These are phyloP conservation scores for Tubosaeta brunneosetosa DNA, from an alignment of 768 basidiomycete genomes.

Conservation along the genomic window DNA sequence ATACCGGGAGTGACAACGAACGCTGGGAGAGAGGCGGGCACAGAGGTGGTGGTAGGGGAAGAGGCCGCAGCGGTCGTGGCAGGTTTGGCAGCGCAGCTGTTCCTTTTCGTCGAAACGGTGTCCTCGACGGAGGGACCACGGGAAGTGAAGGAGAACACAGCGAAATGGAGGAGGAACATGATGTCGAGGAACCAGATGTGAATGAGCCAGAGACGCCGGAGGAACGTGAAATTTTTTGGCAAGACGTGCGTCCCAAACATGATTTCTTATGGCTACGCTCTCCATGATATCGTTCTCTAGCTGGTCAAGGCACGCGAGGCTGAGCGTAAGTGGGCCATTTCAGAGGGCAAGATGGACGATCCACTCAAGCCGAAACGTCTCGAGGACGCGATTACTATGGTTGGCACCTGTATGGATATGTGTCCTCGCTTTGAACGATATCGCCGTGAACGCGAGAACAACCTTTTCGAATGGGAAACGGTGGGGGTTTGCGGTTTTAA, in stretches of 20 bases:
- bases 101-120: conserved; percentile 28
- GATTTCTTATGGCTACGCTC: conserved; percentile 10
- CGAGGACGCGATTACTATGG: conserved; percentile 88
- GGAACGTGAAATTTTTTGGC: conserved; percentile 65
- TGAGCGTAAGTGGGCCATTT: conserved; percentile 70
- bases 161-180: conserved; percentile 31
- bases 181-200: conserved; percentile 35
- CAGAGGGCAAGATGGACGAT: conserved; percentile 84
- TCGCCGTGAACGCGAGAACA: conserved; percentile 83
- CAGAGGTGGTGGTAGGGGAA: conserved; percentile 47
- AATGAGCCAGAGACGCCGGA: conserved; percentile 54
- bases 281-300: conserved; percentile 34
- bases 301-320: conserved; percentile 68
- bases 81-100: conserved; percentile 42
- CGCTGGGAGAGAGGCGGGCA: conserved; percentile 62
- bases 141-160: conserved; percentile 34
- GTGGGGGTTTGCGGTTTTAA: conserved; percentile 40
- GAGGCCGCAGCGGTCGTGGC: conserved; percentile 34
- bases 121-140: conserved; percentile 27
- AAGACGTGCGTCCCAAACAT: conserved; percentile 51
- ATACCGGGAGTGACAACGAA: conserved; percentile 42
- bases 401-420: conserved; percentile 91
- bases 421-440: conserved; percentile 93
- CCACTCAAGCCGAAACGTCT: conserved; percentile 73
- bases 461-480: conserved; percentile 80